Percentiles rank a stretch among this genome's conserved stretches.
These are phyloP conservation scores for Heliosperma pusillum DNA, from an alignment of 148 eudicot genomes.

Conservation along the genomic window DNA sequence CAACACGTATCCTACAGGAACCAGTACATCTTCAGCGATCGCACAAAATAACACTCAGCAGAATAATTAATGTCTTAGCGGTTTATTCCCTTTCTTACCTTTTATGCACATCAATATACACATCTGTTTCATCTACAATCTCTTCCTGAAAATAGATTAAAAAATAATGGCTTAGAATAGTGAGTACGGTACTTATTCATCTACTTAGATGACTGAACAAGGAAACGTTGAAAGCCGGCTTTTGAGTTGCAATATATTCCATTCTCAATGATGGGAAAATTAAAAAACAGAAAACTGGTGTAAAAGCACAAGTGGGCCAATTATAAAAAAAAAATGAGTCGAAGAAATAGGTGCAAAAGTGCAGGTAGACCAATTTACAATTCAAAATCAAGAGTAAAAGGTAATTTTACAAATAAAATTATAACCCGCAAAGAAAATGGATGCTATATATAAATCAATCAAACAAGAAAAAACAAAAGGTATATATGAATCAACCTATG, in stretches of 20 bases:
- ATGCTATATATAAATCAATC: no score
- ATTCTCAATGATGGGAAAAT: no score
- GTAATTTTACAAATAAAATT: no score
- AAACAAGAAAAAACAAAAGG: no score
- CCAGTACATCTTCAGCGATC: constrained; percentile 8
- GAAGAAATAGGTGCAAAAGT: no score
- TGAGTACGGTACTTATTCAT: background rate
- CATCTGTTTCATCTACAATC: constrained; percentile 91
- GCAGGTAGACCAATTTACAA: no score
- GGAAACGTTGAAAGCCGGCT: background rate
- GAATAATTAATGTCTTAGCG: background rate
- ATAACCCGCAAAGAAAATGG: no score
- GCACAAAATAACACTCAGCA: background rate
- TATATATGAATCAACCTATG: no score
- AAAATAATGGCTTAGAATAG: constrained; percentile 13
- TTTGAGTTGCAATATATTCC: background rate
- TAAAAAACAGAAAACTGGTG: no score
- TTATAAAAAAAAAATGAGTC: no score
- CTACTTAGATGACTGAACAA: background rate
- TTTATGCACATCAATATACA: constrained; percentile 77
- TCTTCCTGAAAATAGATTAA: constrained; percentile 57
- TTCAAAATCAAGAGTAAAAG: no score
- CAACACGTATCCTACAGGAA: constrained; percentile 70
- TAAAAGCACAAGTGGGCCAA: no score
- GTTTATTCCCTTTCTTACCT: constrained; percentile 37